A percentile compares a stretch with the other conserved stretches of the same genome.
These are phyloP conservation scores for Euphorbia corollata DNA, from an alignment of 441 rosid genomes.

Conservation along the genomic window DNA sequence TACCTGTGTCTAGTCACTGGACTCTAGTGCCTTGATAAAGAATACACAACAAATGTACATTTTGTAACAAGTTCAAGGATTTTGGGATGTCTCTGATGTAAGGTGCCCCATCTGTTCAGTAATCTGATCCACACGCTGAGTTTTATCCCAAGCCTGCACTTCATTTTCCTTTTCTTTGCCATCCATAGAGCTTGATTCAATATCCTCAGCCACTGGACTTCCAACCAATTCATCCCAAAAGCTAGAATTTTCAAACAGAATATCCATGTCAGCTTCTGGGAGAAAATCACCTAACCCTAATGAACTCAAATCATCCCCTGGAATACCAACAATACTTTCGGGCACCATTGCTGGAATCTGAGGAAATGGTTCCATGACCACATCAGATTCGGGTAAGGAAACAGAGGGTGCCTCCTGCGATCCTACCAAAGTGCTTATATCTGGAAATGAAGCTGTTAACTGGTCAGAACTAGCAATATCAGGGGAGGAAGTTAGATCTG, in stretches of 20 bases:
- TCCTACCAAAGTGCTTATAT: constrained; percentile 23
- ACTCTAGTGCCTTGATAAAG: constrained; percentile 11
- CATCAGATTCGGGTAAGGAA: constrained; percentile 37
- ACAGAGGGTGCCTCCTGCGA: constrained; percentile 32
- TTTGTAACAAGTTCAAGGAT: constrained; percentile 21
- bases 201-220: constrained; percentile 53
- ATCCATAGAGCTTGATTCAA: constrained; percentile 43
- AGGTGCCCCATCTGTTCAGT: constrained; percentile 78
- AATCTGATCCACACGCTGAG: constrained; percentile 54
- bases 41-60: constrained; percentile 17
- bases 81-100: constrained; percentile 39
- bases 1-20: constrained; percentile 10
- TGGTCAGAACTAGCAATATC: constrained; percentile 33
- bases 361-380: constrained; percentile 39
- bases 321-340: constrained; percentile 35
- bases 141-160: constrained; percentile 38
- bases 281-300: constrained; percentile 36
- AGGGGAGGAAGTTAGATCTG: constrained; percentile 42
- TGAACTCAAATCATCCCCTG: constrained; percentile 37
- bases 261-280: constrained; percentile 58
- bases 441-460: constrained; percentile 35
- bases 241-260: constrained; percentile 40
- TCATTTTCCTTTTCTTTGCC: constrained; percentile 24
- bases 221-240: constrained; percentile 53
- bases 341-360: constrained; percentile 41